Conservation (phyloP, 164 flowering plant genomes). For the Echeveria elegans region DNA sequence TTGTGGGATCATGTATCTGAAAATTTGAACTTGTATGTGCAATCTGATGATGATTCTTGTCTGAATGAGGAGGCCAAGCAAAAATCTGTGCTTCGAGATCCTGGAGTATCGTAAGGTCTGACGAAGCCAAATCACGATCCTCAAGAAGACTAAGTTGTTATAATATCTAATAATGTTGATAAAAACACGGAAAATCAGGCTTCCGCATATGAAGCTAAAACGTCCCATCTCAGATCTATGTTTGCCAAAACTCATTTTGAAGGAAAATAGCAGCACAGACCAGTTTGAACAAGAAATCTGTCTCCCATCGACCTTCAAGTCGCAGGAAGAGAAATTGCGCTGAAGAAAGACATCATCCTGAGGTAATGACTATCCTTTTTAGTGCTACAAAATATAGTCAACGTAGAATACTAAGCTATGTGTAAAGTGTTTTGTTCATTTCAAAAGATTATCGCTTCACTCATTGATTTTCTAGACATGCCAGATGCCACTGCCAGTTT, state of each 20-base stretch:
- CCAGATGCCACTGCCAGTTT: no score
- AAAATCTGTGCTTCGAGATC: constrained; percentile 18
- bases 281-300: constrained; percentile 26
- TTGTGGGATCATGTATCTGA: constrained; percentile 85
- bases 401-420: no score
- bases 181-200: constrained; percentile 58
- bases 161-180: constrained; percentile 33
- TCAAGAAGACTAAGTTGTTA: constrained; percentile 28
- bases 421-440: no score
- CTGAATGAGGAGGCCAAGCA: constrained; percentile 23
- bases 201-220: constrained; percentile 40
- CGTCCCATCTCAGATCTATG: constrained; percentile 43
- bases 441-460: no score
- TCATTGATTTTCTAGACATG: no score
- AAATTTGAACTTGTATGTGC: constrained; percentile 47
- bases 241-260: constrained; percentile 21
- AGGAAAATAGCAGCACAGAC: constrained; percentile 23
- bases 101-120: constrained; percentile 16
- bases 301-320: constrained; percentile 30
- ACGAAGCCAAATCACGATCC: constrained; percentile 32
- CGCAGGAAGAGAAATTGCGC: constrained; percentile 40
- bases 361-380: constrained; percentile 31
- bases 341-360: constrained; percentile 31
- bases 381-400: no score
- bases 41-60: constrained; percentile 28